Conservation (phyloP, 208 protist species). For the Trypanosoma scelopori region DNA sequence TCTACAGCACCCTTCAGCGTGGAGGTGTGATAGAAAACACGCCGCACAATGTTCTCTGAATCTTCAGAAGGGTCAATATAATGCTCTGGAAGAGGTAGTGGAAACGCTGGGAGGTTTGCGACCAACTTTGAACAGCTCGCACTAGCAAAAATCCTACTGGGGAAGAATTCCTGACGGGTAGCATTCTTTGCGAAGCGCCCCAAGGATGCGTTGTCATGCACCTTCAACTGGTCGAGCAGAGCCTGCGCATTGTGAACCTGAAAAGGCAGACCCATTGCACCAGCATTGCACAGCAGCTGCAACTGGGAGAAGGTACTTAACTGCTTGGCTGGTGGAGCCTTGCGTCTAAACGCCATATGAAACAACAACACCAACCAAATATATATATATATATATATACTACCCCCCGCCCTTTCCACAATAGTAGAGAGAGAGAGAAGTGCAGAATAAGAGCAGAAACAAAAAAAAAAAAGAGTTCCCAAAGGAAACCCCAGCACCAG, state of each 20-base stretch:
- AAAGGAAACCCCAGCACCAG: too few relatives aligned
- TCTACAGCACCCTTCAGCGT: constrained; percentile 28
- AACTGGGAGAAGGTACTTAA: constrained; percentile 61
- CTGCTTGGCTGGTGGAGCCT: constrained; percentile 41
- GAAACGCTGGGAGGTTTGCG: constrained; percentile 32
- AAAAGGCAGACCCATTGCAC: constrained; percentile 52
- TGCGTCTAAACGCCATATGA: constrained; percentile 68
- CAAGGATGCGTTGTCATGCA: constrained; percentile 41
- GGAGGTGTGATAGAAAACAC: constrained; percentile 71
- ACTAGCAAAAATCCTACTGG: constrained; percentile 38
- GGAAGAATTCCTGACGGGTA: constrained; percentile 54
- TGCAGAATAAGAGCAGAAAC: too few relatives aligned
- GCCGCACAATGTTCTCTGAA: constrained; percentile 45
- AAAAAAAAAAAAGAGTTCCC: not conserved
- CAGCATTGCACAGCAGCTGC: constrained; percentile 57
- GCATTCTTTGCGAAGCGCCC: constrained; percentile 64
- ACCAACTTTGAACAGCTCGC: constrained; percentile 12
- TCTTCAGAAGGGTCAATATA: constrained; percentile 63
- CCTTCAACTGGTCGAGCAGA: constrained; percentile 59
- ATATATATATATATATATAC: too few relatives aligned
- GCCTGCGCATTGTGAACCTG: constrained; percentile 78
- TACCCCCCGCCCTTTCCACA: not conserved
- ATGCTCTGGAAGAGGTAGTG: constrained; percentile 66
- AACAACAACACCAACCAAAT: too few relatives aligned
- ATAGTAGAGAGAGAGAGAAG: not conserved